These are phyloP conservation scores for Macrolepiota fuliginosa DNA, from an alignment of 768 basidiomycete species.

Conservation along the genomic window DNA sequence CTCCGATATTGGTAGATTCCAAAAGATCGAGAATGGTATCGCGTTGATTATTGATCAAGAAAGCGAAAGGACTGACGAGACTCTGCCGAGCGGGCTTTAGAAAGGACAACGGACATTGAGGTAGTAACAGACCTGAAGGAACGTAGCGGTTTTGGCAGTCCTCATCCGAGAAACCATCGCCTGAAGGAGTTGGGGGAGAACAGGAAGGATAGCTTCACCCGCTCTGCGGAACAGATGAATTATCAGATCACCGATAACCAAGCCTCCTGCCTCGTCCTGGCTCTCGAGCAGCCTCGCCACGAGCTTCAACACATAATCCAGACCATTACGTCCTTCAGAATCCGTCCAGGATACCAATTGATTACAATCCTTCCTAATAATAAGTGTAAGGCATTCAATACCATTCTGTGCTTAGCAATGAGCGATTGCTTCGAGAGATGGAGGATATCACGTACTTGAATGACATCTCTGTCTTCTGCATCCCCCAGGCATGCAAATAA, in stretches of 20 bases:
- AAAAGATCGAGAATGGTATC: conserved; percentile 77
- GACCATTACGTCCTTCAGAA: conserved; percentile 63
- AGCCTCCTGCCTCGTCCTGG: conserved; percentile 88
- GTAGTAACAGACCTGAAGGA: conserved; percentile 65
- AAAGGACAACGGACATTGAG: neutral
- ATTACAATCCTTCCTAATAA: conserved; percentile 83
- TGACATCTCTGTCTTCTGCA: conserved; percentile 84
- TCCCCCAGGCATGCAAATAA: conserved; percentile 67
- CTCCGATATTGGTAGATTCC: conserved; percentile 60
- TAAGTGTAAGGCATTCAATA: conserved; percentile 72
- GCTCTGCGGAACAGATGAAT: conserved; percentile 88
- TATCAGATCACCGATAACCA: conserved; percentile 92
- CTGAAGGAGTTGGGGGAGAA: conserved; percentile 82
- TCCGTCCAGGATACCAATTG: conserved; percentile 82
- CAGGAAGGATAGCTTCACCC: conserved; percentile 75
- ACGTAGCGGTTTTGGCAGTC: conserved; percentile 86
- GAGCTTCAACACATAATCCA: conserved; percentile 70
- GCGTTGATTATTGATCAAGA: conserved; percentile 84
- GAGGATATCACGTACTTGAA: conserved; percentile 51
- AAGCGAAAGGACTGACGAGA: conserved; percentile 90
- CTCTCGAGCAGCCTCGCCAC: conserved; percentile 75
- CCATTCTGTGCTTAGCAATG: conserved; percentile 56
- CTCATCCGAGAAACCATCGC: conserved; percentile 82
- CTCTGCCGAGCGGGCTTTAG: conserved; percentile 46
- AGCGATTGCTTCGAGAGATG: neutral